phyloP scores from a whole-genome alignment of 106 monocot genomes.

The Dioscorea alata region DNA sequence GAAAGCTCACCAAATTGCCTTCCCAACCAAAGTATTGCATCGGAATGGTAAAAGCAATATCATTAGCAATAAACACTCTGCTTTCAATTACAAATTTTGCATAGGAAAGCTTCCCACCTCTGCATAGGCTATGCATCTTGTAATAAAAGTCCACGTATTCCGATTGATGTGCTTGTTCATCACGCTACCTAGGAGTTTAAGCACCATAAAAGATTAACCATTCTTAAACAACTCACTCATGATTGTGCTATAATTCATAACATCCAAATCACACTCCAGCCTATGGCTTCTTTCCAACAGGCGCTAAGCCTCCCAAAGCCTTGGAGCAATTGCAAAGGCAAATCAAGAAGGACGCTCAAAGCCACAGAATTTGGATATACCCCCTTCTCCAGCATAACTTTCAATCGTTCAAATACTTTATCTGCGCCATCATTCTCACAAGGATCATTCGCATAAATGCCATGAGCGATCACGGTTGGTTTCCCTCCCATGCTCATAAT shows the following conservation, averaged over 20 bases:
- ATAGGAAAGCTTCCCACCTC: slow-evolving; percentile 32
- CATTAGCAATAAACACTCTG: slow-evolving; percentile 30
- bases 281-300: slow-evolving; percentile 30
- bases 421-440: slow-evolving; percentile 28
- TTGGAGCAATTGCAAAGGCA: slow-evolving; percentile 25
- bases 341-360: slow-evolving; percentile 46
- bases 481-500: slow-evolving; percentile 36
- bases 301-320: slow-evolving; percentile 22
- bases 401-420: slow-evolving; percentile 35
- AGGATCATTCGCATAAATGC: slow-evolving; percentile 49
- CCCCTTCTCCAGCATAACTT: slow-evolving; percentile 32
- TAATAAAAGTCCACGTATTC: slow-evolving; percentile 33
- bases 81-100: slow-evolving; percentile 30
- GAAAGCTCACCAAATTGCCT: slow-evolving; percentile 6
- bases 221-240: slow-evolving; percentile 37
- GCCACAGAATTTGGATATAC: slow-evolving; percentile 39
- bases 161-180: slow-evolving; percentile 45
- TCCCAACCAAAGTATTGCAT: slow-evolving; percentile 31
- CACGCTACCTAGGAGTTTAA: slow-evolving; percentile 44
- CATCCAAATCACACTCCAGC: slow-evolving; percentile 34
- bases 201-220: slow-evolving; percentile 20
- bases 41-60: slow-evolving; percentile 41
- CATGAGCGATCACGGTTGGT: slow-evolving; percentile 42
- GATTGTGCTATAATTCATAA: slow-evolving; percentile 42
- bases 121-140: slow-evolving; percentile 51